Base-by-base conservation (phyloP, 1,284 basidiomycete genomes). In the Bjerkandera adusta region DNA sequence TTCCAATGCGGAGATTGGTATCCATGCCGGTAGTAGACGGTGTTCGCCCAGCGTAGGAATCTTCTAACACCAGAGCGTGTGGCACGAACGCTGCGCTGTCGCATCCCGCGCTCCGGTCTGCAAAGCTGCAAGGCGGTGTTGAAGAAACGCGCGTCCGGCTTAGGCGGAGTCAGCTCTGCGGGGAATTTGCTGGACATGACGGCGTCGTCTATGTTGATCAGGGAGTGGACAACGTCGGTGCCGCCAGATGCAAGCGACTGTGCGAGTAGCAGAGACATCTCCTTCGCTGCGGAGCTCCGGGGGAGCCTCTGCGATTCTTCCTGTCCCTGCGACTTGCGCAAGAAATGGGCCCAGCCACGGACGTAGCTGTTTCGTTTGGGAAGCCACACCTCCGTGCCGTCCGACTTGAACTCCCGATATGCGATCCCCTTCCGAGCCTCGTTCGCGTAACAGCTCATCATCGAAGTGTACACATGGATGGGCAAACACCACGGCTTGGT, bases 391-490 rank as follows among this genome's bases (percentile, higher is more conserved):
- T 24, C 35, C 34, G 47, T 45, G 38, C 48, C 38, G 20, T 39
- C 30, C 16, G 45, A 47, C 29, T 27, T 48, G 20, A 45, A 4
- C 27, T 41, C 42, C 6, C 38, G 33, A 13, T 27, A 18, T 5
- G 49, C 39, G 16, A 61, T 46, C 29, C 59, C 64, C 55, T 63
- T 62, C n/a, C 61, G 63, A n/a, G 68, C 69, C 57, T 81, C 72
- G 1, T 64, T 61, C 1, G 69, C 75, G 57, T 87, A 89, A 36
- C 77, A 69, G 45, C 81, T 71, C 47, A 91, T 61, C 79, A 90
- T 86, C 38, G 76, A 65, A 1, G 85, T 89, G 61, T 88, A 90
- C 1, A 83, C 80, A 13, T 81, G 70, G 3, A 82, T 66, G 3
- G 84, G 77, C 20, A 90, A 64, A 47, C 68, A 68, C 85, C 87